These are phyloP conservation scores for Termitomyces sp. DNA, from an alignment of 768 basidiomycete genomes.

Conservation along the genomic window DNA sequence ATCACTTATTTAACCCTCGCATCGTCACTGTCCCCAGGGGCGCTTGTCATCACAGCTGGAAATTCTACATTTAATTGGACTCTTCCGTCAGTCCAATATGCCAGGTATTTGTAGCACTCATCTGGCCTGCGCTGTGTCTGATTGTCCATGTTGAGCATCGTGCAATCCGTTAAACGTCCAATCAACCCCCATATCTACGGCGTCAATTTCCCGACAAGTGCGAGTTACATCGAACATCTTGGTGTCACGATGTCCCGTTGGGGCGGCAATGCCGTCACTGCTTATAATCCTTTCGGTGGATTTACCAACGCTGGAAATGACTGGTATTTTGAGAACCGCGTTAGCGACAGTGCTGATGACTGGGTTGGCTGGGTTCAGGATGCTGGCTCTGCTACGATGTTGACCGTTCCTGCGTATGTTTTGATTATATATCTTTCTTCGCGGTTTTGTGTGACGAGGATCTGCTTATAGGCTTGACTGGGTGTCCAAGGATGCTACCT, in stretches of 20 bases:
- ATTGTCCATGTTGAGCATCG: constrained; percentile 21
- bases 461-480: constrained; percentile 41
- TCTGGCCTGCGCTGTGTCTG: not conserved
- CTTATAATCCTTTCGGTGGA: constrained; percentile 44
- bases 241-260: constrained; percentile 47
- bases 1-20: constrained; percentile 45
- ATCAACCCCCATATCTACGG: constrained; percentile 48
- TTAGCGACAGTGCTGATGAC: constrained; percentile 35
- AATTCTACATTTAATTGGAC: constrained; percentile 32
- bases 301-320: constrained; percentile 51
- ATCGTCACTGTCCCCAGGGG: constrained; percentile 32
- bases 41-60: constrained; percentile 35
- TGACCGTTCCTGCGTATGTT: constrained; percentile 47
- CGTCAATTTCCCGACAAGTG: constrained; percentile 47
- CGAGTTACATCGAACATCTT: constrained; percentile 38
- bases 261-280: constrained; percentile 52
- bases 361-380: constrained; percentile 44
- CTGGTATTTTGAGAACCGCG: constrained; percentile 53
- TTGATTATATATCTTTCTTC: not conserved
- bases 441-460: not conserved
- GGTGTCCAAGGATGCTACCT: constrained; percentile 48
- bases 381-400: constrained; percentile 35
- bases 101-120: constrained; percentile 22
- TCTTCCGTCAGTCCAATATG: constrained; percentile 37
- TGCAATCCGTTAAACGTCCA: constrained; percentile 25